Evolutionary conservation across 2,329 filamentous ascomycete species (phyloP).

Genomic region (Neophaeococcomyces aloes): DNA sequence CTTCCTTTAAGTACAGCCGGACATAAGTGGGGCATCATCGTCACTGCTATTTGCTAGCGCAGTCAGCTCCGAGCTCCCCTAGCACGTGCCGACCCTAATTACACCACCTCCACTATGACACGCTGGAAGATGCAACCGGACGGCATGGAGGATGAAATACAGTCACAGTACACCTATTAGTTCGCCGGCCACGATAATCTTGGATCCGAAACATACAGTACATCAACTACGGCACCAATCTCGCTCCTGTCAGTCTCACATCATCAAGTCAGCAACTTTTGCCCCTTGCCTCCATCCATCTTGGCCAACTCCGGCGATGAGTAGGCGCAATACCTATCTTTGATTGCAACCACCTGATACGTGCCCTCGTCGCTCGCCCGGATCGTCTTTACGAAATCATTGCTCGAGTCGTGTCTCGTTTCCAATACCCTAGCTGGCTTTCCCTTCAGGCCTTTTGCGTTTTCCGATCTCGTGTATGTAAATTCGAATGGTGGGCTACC

Average conservation of each 20-base stretch:
- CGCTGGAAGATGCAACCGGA: too few relatives aligned
- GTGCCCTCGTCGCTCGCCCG: constrained; percentile 87
- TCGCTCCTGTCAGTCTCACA: neutral
- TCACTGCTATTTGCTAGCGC: too few relatives aligned
- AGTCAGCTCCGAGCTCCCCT: too few relatives aligned
- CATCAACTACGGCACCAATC: too few relatives aligned
- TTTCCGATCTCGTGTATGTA: constrained; percentile 75
- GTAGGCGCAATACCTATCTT: constrained; percentile 85
- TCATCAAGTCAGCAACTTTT: constrained; percentile 3
- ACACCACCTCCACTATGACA: too few relatives aligned
- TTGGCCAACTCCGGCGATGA: constrained; percentile 53
- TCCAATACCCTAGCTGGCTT: constrained; percentile 61
- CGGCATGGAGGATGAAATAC: too few relatives aligned
- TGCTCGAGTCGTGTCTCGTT: constrained; percentile 75
- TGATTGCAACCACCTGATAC: constrained; percentile 94
- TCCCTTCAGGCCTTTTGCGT: constrained; percentile 60
- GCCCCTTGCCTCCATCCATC: neutral
- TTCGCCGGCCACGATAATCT: too few relatives aligned
- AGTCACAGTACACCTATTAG: too few relatives aligned
- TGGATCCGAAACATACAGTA: too few relatives aligned
- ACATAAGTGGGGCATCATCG: too few relatives aligned
- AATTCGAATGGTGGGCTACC: constrained; percentile 96
- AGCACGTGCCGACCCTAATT: too few relatives aligned
- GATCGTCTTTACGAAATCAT: constrained; percentile 71
- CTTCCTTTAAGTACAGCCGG: too few relatives aligned